These are phyloP conservation scores for Rubroshorea leprosula DNA, from an alignment of 345 rosid species.

Conservation along the genomic window DNA sequence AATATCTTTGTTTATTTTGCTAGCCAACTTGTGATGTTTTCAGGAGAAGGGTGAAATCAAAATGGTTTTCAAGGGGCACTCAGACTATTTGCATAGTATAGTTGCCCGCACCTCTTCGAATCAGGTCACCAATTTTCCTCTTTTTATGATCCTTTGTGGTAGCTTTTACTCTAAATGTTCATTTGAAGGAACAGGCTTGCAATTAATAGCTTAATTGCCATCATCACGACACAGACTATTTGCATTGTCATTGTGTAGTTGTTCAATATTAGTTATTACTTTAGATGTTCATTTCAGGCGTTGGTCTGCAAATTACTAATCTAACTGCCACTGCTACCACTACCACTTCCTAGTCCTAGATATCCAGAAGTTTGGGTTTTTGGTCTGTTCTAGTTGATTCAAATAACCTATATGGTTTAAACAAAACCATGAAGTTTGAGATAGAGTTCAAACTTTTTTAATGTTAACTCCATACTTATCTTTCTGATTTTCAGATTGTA, in stretches of 20 bases:
- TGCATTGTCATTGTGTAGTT: too few relatives aligned
- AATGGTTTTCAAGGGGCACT: slow-evolving; percentile 79
- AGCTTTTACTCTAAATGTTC: not conserved
- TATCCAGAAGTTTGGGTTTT: too few relatives aligned
- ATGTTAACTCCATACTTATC: slow-evolving; percentile 4
- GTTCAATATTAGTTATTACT: too few relatives aligned
- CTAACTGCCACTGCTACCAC: too few relatives aligned
- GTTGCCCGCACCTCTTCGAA: slow-evolving; percentile 59
- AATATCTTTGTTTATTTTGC: slow-evolving; percentile 10
- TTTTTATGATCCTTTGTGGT: not conserved
- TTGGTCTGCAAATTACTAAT: too few relatives aligned
- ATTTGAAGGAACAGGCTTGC: not conserved
- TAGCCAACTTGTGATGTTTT: slow-evolving; percentile 21
- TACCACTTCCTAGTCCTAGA: too few relatives aligned
- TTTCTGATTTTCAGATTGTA: slow-evolving; percentile 50
- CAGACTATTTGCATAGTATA: slow-evolving; percentile 78
- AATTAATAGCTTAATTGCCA: too few relatives aligned
- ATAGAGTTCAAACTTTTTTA: slow-evolving; percentile 5
- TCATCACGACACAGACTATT: too few relatives aligned
- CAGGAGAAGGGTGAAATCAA: slow-evolving; percentile 83
- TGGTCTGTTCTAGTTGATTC: too few relatives aligned
- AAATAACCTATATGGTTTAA: not conserved
- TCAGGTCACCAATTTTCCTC: slow-evolving; percentile 51
- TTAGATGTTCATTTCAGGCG: too few relatives aligned
- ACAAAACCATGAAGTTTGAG: slow-evolving; percentile 6